Base-by-base conservation (phyloP, 352 stramenopile species). In the Phytophthora citrophthora region DNA sequence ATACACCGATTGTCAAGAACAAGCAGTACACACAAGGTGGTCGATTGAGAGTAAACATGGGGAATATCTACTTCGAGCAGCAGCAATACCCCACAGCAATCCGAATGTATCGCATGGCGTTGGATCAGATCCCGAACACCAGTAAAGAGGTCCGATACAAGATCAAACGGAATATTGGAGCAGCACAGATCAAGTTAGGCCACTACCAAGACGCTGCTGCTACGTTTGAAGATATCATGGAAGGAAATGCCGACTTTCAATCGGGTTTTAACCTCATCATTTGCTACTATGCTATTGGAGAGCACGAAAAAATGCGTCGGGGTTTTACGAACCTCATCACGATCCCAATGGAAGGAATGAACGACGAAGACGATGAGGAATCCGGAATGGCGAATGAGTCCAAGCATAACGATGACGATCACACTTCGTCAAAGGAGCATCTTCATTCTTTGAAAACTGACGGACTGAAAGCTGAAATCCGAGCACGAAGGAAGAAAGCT, bases 11-110 rank as follows among this genome's bases (percentile, higher is more conserved):
- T 39, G 90, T 98, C 49, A 99, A 98, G 74, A 98, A 99, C 77
- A 98, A 98, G 54, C 90, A 98, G 66, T 98, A 98, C 74, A 73
- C 87, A 5, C 90, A 97, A 67, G 86, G 81, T 29, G 86, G 95
- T 1, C 79, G 96, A 8, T 73, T 99, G 38, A 86, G 96, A 15
- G 93, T 99, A 6, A 99, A 99, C 71, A 98, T 99, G 91, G 97
- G 96, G 23, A 99, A 99, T 68, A 96, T 99, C 44, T 98, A 99
- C 86, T 99, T 96, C 66, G 83, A 97, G 49, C 93, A 98, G 77
- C 81, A 97, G 70, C 85, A 98, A 61, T 99, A 89, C 65, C 79
- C 90, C 11, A 91, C 97, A 31, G 97, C 97, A 0, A 98, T 99
- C 34, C 97, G 96, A 63, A 98, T 98, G 89, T 99, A 99, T 69